Evolutionary conservation across 192 early-diverging fungal species (phyloP), one percentile per base, ranked within the genome.

Genomic region (Radiomyces spectabilis): DNA sequence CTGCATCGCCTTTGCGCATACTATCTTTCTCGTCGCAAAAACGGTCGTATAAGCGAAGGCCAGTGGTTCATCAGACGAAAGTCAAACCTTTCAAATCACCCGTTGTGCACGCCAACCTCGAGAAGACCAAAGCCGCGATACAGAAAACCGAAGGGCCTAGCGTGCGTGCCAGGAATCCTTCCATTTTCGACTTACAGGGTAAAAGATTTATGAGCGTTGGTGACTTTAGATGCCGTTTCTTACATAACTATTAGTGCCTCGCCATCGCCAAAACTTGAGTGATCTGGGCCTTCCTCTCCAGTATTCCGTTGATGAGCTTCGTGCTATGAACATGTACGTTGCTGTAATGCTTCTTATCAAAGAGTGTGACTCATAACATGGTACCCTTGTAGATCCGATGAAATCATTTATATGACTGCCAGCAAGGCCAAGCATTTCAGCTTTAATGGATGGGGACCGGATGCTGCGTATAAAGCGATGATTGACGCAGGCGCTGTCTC

Each of bases 361-460:
- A n/a, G n/a, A n/a, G n/a, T 21, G 13, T 13, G 3, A 22, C 31
- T 42, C 21, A 21, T 6, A 53, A 16, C 32, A 27, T 12, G 4
- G 35, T 34, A 25, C 1, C 7, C 4, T 38, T 29, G 27, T 30
- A 75, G 73, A 15, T 37, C 70, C 8, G 8, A 39, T 1, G 62
- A 66, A 39, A 41, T 58, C 0, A 29, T 76, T 10, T 25, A 39
- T 0, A 69, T 78, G 70, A 63, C 59, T 1, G 12, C 59, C 7
- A 13, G 15, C 9, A 45, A 12, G 3, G 76, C 76, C 5, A 44
- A 27, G 16, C 10, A n/a, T 3, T 73, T 60, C 31, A 42, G 27
- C 4, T 64, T 74, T 27, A 37, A 45, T n/a, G 43, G 59, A 5
- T 84, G 82, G 80, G 84, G 79, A 6, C 45, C 60, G 15, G 35